phyloP scores from a whole-genome alignment of 306 rosid genomes.

The Acacia confusa region DNA sequence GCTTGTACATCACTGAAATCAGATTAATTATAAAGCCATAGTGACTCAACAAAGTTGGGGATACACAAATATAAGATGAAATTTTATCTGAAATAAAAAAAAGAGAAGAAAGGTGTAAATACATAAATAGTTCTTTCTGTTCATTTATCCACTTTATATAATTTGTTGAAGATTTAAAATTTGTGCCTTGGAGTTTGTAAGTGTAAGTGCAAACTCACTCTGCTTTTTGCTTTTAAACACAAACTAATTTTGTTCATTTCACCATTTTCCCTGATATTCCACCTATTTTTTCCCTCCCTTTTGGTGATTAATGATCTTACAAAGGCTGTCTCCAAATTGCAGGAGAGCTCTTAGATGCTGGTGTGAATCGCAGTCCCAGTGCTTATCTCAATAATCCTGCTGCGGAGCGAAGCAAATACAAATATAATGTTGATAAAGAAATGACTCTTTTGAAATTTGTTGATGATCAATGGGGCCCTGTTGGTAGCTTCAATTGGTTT shows the following conservation, averaged over 20 bases:
- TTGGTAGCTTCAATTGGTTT: constrained; percentile 94
- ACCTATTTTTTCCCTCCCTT: neutral
- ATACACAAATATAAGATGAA: neutral
- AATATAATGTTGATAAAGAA: constrained; percentile 79
- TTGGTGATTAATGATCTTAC: constrained; percentile 15
- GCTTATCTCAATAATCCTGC: constrained; percentile 86
- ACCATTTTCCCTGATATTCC: neutral
- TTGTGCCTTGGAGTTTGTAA: neutral
- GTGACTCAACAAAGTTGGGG: neutral
- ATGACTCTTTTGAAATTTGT: constrained; percentile 90
- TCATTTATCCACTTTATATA: neutral
- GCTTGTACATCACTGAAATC: neutral
- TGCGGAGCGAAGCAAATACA: constrained; percentile 66
- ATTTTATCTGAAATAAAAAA: neutral
- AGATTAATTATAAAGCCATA: neutral
- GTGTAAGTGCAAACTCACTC: neutral
- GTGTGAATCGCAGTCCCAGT: constrained; percentile 92
- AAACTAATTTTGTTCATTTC: neutral
- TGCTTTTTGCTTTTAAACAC: neutral
- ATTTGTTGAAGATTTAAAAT: neutral
- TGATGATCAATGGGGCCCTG: constrained; percentile 81
- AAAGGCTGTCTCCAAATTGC: constrained; percentile 38
- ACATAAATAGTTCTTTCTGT: neutral
- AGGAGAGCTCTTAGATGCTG: constrained; percentile 88
- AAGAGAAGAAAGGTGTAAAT: neutral